A percentile compares a stretch with the other conserved stretches of the same genome.
phyloP scores from a whole-genome alignment of 1,284 basidiomycete genomes.

The Megacollybia platyphylla region DNA sequence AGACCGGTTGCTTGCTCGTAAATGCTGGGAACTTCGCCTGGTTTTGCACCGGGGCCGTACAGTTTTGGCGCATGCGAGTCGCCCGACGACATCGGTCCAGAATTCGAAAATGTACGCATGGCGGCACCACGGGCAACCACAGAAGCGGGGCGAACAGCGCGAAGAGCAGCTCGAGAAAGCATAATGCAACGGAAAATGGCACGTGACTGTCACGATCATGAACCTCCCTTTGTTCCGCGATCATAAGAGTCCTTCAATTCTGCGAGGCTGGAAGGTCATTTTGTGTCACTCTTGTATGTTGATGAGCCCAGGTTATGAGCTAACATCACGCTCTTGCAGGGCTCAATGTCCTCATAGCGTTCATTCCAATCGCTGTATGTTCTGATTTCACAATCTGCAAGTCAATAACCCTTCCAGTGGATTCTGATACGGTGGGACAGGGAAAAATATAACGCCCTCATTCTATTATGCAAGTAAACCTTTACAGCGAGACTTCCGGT shows the following conservation, averaged over 20 bases:
- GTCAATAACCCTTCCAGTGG: conserved; percentile 31
- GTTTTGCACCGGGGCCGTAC: conserved; percentile 62
- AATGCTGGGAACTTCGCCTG: conserved; percentile 75
- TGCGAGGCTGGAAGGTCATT: conserved; percentile 41
- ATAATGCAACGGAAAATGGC: conserved; percentile 2
- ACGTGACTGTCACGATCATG: conserved; percentile 1
- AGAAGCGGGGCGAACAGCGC: conserved; percentile 6
- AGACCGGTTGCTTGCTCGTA: conserved; percentile 91
- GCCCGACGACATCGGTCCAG: conserved; percentile 35
- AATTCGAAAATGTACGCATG: conserved; percentile 45
- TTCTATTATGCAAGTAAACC: conserved; percentile 47
- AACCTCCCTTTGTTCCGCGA: not conserved
- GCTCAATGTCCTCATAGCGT: conserved; percentile 36
- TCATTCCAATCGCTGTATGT: conserved; percentile 50
- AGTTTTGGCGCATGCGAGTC: conserved; percentile 54
- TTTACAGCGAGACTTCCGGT: not conserved
- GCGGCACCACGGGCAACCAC: conserved; percentile 11
- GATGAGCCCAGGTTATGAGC: not conserved
- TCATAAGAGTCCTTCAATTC: conserved; percentile 4
- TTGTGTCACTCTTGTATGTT: conserved; percentile 45
- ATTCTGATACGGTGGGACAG: conserved; percentile 41
- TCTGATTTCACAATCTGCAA: conserved; percentile 1
- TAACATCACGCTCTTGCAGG: conserved; percentile 21
- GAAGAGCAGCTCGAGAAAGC: conserved; percentile 7
- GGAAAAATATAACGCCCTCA: conserved; percentile 37